Evolutionary conservation across 2,329 filamentous ascomycete genomes (phyloP).

Genomic region (Cadophora gregata): DNA sequence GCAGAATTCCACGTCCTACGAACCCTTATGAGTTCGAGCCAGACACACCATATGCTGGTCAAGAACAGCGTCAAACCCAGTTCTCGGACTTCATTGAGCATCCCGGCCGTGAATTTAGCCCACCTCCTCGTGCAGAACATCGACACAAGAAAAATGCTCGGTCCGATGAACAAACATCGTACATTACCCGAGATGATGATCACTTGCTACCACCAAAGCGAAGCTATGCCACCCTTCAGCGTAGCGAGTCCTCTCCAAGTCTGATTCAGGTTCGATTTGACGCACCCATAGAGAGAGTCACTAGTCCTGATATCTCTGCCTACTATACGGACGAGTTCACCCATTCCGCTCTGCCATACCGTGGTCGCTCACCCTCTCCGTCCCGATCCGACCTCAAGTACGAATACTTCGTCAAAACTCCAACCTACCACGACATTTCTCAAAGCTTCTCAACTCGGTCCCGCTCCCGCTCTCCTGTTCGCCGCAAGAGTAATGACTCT

Average conservation of each 20-base stretch:
- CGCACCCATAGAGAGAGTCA: constrained; percentile 13
- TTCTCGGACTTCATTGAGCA: constrained; percentile 37
- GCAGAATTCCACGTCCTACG: constrained; percentile 14
- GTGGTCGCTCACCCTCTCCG: constrained; percentile 20
- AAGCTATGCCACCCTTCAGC: constrained; percentile 24
- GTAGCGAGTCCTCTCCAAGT: constrained; percentile 38
- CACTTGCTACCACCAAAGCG: constrained; percentile 15
- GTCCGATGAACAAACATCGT: constrained; percentile 31
- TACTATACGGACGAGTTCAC: constrained; percentile 20
- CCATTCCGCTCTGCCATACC: constrained; percentile 17
- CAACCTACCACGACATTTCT: constrained; percentile 15
- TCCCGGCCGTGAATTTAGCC: constrained; percentile 6
- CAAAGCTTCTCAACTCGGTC: constrained; percentile 1
- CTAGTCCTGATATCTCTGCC: constrained; percentile 19
- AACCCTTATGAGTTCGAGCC: constrained; percentile 42
- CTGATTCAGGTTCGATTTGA: constrained; percentile 23
- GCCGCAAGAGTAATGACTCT: constrained; percentile 7
- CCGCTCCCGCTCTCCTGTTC: constrained; percentile 10
- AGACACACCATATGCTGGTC: constrained; percentile 29
- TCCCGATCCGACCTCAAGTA: constrained; percentile 9
- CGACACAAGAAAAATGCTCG: constrained; percentile 37
- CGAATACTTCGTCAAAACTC: constrained; percentile 11
- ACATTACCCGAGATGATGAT: constrained; percentile 18
- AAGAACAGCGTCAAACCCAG: constrained; percentile 32
- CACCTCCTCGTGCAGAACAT: constrained; percentile 23